Percentiles rank a stretch among this genome's conserved stretches.
These are phyloP conservation scores for Neonectria punicea DNA, from an alignment of 2,329 filamentous ascomycete species.

Conservation along the genomic window DNA sequence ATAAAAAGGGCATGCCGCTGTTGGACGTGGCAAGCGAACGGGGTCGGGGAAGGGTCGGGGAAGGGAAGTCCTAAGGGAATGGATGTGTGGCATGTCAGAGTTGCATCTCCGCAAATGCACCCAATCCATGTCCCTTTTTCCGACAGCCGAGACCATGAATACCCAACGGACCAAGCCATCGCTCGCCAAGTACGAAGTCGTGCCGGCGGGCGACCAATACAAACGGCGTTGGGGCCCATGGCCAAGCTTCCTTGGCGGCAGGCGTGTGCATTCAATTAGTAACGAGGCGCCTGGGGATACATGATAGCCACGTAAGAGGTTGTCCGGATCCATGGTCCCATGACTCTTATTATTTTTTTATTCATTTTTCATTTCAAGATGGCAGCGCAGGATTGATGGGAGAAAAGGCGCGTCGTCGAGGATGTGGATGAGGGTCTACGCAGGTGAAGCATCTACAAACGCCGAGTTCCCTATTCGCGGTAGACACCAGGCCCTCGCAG, in stretches of 20 bases:
- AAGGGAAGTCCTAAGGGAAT: constrained; percentile 7
- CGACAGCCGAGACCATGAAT: constrained; percentile 11
- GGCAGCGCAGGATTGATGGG: too few relatives aligned
- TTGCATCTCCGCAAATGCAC: constrained; percentile 3
- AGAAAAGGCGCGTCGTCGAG: too few relatives aligned
- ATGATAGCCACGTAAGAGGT: constrained; percentile 43
- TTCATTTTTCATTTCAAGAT: constrained; percentile 7
- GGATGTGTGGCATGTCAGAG: constrained; percentile 2
- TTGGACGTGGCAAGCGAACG: neutral
- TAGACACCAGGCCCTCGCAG: too few relatives aligned
- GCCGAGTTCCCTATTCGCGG: neutral
- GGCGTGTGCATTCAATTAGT: constrained; percentile 40
- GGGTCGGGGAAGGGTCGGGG: too few relatives aligned
- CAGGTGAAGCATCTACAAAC: neutral
- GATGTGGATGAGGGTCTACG: neutral
- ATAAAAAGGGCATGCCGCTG: constrained; percentile 6
- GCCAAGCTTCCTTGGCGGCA: constrained; percentile 35
- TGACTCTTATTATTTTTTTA: constrained; percentile 1
- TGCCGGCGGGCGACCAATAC: constrained; percentile 27
- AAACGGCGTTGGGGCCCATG: constrained; percentile 25
- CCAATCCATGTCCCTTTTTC: neutral
- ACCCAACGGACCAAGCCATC: neutral
- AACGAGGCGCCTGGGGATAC: constrained; percentile 35
- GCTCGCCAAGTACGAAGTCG: neutral
- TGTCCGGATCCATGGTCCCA: neutral